These are phyloP conservation scores for Sideroxylon spinosum DNA, from an alignment of 179 eudicot species.

Conservation along the genomic window DNA sequence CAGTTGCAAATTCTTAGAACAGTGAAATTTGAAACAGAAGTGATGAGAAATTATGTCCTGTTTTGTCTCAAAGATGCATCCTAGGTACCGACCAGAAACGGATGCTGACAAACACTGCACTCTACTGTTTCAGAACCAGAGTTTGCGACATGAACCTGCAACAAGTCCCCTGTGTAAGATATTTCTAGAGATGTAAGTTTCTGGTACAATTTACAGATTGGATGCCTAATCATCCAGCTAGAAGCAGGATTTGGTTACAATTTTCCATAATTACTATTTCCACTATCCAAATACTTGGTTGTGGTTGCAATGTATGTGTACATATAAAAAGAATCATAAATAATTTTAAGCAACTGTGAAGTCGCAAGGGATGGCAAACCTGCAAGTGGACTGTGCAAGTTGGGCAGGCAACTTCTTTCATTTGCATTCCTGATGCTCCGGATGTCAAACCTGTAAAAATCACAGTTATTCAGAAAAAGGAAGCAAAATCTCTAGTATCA, in stretches of 20 bases:
- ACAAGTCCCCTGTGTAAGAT: not conserved
- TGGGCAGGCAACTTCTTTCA: slow-evolving; percentile 93
- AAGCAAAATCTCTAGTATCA: not conserved
- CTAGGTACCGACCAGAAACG: slow-evolving; percentile 63
- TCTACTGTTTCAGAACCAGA: slow-evolving; percentile 91
- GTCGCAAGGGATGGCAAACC: slow-evolving; percentile 32
- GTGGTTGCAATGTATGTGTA: too few species aligned
- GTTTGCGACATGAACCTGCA: slow-evolving; percentile 74
- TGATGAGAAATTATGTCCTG: not conserved
- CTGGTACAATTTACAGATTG: not conserved
- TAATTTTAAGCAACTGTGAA: too few species aligned
- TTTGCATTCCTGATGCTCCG: slow-evolving; percentile 39
- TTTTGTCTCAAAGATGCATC: not conserved
- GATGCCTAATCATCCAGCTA: not conserved
- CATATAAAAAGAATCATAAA: not conserved
- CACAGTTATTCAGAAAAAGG: not conserved
- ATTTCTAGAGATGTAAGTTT: not conserved
- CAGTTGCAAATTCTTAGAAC: not conserved
- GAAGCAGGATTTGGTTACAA: not conserved
- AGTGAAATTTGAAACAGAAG: not conserved
- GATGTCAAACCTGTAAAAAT: slow-evolving; percentile 44
- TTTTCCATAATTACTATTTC: not conserved
- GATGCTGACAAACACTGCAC: slow-evolving; percentile 93
- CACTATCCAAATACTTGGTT: not conserved
- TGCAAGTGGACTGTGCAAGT: slow-evolving; percentile 94